Conservation (phyloP, 768 basidiomycete genomes). For the Auricularia cornea region DNA sequence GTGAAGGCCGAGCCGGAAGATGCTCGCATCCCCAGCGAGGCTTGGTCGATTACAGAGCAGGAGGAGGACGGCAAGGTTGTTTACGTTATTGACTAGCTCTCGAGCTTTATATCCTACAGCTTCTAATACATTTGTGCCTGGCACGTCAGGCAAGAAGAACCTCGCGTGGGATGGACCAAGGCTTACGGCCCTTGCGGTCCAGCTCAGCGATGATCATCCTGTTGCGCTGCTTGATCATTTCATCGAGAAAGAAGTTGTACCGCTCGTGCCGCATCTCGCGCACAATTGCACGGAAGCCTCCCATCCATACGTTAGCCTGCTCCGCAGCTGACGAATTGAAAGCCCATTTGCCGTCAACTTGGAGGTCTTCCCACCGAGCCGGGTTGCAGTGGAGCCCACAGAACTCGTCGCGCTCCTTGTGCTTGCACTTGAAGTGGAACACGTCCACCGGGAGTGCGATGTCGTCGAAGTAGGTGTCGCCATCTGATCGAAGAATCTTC, state of each 20-base stretch:
- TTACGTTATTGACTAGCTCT: too few relatives aligned
- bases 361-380: conserved; percentile 20
- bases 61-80: too few relatives aligned
- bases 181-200: neutral
- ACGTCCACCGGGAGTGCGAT: conserved; percentile 27
- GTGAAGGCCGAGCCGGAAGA: neutral
- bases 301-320: conserved; percentile 32
- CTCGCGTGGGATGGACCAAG: neutral
- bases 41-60: too few relatives aligned
- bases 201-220: conserved; percentile 6
- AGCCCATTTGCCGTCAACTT: conserved; percentile 20
- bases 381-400: conserved; percentile 27
- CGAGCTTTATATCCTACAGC: too few relatives aligned
- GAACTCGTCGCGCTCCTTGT: conserved; percentile 18
- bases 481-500: conserved; percentile 8
- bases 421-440: conserved; percentile 31
- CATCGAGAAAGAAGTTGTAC: conserved; percentile 31
- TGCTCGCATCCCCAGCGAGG: neutral
- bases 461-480: conserved; percentile 12
- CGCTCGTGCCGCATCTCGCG: conserved; percentile 24
- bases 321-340: conserved; percentile 31
- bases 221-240: conserved; percentile 27
- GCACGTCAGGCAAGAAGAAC: neutral
- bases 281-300: conserved; percentile 18
- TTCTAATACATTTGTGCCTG: too few relatives aligned